Evolutionary conservation across 441 rosid species (phyloP), one percentile per base, ranked within the genome.

Genomic region (Pelargonium myrrhifolium): DNA sequence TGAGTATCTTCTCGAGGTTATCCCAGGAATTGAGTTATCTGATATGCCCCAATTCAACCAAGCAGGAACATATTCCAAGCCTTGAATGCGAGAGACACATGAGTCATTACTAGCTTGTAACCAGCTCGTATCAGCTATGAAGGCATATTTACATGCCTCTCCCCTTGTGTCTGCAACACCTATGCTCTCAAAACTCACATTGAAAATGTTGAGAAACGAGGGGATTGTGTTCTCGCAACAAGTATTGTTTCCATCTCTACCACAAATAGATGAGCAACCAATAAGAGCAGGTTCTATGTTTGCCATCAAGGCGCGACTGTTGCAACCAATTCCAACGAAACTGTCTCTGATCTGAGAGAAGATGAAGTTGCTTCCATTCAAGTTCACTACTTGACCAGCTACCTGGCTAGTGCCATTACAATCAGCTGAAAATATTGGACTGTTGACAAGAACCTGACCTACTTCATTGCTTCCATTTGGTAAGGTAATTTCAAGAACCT

Each of bases 281-380:
- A 11, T 11, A 14, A 45, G 51, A 45, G 10, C n/a, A 10, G 51
- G 51, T 2, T 45, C 51, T 45, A 45, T 45, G n/a, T 45, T 45
- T 45, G 51, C 12, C 51, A 45, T 11, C 53, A 45, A 45, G n/a
- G 76, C 81, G 1, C 5, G 68, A 67, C 2, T 75, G 55, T 66
- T 62, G 73, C 81, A 80, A 21, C 84, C 80, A 17, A 22, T 26
- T 2, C 68, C 78, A 31, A 26, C 0, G 43, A 81, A 65, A 2
- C 0, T 39, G 40, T 74, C 77, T 10, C 0, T 1, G 1, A 0
- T 0, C 0, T 0, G 2, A 10, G 60, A 3, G 64, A 72, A 40
- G 55, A 10, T 11, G 14, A 45, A 45, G 51, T 12, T 12, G 12
- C 51, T 45, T 14, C 51, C 51, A 3, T 3, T 45, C 51, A 45